Percentiles rank a stretch among this genome's conserved stretches.
Conservation (phyloP, 2,329 filamentous ascomycete species). For the Raffaelea deltoideospora region DNA sequence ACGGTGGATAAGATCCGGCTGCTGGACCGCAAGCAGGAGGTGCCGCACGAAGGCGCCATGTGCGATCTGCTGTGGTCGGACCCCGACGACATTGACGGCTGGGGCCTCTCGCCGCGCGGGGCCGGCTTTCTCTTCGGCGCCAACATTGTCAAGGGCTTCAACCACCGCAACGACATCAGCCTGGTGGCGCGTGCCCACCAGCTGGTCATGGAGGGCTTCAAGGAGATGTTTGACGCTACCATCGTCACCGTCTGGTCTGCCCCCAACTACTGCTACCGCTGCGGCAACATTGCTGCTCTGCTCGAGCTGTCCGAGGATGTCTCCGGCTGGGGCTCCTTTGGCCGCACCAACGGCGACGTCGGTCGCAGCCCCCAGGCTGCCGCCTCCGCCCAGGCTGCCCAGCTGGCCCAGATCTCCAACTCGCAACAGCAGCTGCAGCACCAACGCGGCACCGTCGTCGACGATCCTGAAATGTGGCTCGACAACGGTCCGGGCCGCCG, state of each 20-base stretch:
- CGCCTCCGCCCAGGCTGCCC: slow-evolving; percentile 17
- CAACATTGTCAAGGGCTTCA: slow-evolving; percentile 92
- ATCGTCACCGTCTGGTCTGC: slow-evolving; percentile 99
- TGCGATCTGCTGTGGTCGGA: slow-evolving; percentile 97
- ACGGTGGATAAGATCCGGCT: slow-evolving; percentile 90
- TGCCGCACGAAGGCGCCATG: slow-evolving; percentile 97
- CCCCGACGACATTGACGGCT: slow-evolving; percentile 93
- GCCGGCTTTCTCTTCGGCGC: slow-evolving; percentile 92
- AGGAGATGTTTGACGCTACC: slow-evolving; percentile 93
- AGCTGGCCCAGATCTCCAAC: no score
- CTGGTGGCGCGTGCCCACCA: slow-evolving; percentile 91
- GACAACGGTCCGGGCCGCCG: slow-evolving; percentile 64
- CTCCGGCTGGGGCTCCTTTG: slow-evolving; percentile 54
- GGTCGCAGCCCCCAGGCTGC: slow-evolving; percentile 22
- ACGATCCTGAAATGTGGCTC: slow-evolving; percentile 27
- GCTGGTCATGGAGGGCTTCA: slow-evolving; percentile 98
- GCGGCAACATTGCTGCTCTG: slow-evolving; percentile 89
- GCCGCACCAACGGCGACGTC: slow-evolving; percentile 57
- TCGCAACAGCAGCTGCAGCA: no score
- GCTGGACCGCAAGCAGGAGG: slow-evolving; percentile 92
- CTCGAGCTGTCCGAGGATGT: slow-evolving; percentile 83
- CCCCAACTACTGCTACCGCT: slow-evolving; percentile 93
- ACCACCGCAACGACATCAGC: slow-evolving; percentile 81
- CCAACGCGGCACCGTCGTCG: no score
- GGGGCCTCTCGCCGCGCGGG: slow-evolving; percentile 85